Evolutionary conservation across 495 filamentous ascomycete species (phyloP), one percentile per base, ranked within the genome.

Genomic region (Hypoxylon subgilvum): DNA sequence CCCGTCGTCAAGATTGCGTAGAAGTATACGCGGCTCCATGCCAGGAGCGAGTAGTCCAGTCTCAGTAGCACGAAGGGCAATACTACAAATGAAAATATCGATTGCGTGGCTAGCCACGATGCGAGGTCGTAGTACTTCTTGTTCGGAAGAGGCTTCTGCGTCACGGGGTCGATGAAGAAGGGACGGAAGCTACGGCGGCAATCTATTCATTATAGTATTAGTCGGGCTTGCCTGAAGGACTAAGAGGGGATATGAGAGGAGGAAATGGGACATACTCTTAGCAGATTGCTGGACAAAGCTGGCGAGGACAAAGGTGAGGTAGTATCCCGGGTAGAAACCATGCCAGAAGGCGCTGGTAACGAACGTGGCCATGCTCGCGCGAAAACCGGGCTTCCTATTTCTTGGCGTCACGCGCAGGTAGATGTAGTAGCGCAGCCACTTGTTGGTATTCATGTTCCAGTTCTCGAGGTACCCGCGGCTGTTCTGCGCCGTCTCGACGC

Each of bases 371-470:
- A 98, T 72, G 68, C 88, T 96, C 25, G 94, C 95, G 42, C 93
- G 81, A 77, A 98, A 98, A 1, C 94, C 94, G 6, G 94, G 94
- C 69, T 97, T 98, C 80, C 89, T 94, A 43, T 94, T 94, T 61
- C 88, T 88, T 2, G 94, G 94, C 3, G 94, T 98, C 1, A 98
- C 95, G 13, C 94, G 88, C 32, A 98, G 79, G 68, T 97, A 98
- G 56, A 98, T 79, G 67, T 96, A 97, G 69, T 97, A 96, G 28
- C 93, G 86, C 50, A 98, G 76, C 94, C 94, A 98, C 64, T 90
- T 85, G 72, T 96, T 98, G 13, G 94, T 97, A 72, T 98, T 98
- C 79, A 95, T 94, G 73, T 98, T 98, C 94, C 94, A 98, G 68
- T 80, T 86, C 41, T 87, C 93, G 7, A 98, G 79, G 60, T 92